Evolutionary conservation across 2,329 filamentous ascomycete species (phyloP), one percentile per base, ranked within the genome.

Genomic region (Dendryphion nanum): DNA sequence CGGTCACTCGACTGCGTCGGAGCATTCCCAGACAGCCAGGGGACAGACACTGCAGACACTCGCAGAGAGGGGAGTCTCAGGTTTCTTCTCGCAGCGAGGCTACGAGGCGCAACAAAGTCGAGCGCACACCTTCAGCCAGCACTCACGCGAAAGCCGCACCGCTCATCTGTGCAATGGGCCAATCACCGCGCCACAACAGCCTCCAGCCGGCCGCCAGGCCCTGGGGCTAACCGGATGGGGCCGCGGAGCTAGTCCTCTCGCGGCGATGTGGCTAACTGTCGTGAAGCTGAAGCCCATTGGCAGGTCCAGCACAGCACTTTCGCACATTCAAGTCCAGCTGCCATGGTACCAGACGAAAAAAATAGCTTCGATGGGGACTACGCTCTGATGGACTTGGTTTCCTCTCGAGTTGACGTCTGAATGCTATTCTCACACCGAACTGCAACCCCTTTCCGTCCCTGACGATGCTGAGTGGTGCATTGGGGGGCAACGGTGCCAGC

Each of bases 401-500:
- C n/a, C n/a, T 8, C 10, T 26, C n/a, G 23, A 10, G 23, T 26
- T n/a, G 23, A n/a, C n/a, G 23, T 26, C 23, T n/a, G 10, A 26
- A 26, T 26, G 23, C n/a, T n/a, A 56, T 55, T 61, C 53, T 57
- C 47, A 53, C 57, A 55, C 48, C 47, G 50, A 48, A 38, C 48
- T 53, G 54, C 54, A 51, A 45, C 53, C 48, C 42, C 50, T 26
- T 26, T 26, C n/a, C 42, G 41, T 44, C 37, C 49, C 49, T 55
- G 43, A 50, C 50, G 35, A 60, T 59, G 57, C 58, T 64, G 58
- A 63, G 59, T 57, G 53, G 52, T 54, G 43, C 42, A 55, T 30
- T n/a, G n/a, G n/a, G n/a, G n/a, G n/a, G n/a, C n/a, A n/a, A n/a
- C 41, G 39, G 37, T 44, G 47, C 58, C 61, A 64, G 62, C 62